Evolutionary conservation across 2,329 filamentous ascomycete genomes (phyloP).

Genomic region (Microthyrium microscopicum): DNA sequence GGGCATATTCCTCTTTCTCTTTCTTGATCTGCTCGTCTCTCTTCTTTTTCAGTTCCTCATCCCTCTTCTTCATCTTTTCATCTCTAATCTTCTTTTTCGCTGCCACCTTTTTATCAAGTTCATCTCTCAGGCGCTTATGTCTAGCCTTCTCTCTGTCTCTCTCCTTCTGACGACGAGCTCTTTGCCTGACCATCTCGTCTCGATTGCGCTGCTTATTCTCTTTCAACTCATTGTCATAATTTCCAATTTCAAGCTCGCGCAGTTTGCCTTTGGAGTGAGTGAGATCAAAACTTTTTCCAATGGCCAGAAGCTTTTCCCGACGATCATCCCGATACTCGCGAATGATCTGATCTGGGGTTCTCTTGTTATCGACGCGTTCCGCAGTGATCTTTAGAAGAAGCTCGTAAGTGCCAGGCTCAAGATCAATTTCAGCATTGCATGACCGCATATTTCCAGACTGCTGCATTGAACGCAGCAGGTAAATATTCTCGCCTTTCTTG

Average conservation of each 20-base stretch:
- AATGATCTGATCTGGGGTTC: conserved; percentile 7
- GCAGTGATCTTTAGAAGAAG: conserved; percentile 8
- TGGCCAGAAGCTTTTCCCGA: conserved; percentile 7
- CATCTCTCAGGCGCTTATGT: conserved; percentile 1
- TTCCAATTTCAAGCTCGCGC: conserved; percentile 6
- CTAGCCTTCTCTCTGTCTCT: conserved; percentile 4
- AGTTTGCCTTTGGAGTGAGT: conserved; percentile 8
- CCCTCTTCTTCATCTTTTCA: conserved; percentile 9
- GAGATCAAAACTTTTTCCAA: conserved; percentile 8
- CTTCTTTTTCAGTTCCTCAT: conserved; percentile 4
- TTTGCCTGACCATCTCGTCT: neutral
- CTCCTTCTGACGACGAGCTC: conserved; percentile 2
- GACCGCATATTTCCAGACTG: conserved; percentile 4
- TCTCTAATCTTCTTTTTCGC: conserved; percentile 1
- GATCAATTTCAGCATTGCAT: conserved; percentile 7
- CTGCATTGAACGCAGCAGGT: conserved; percentile 6
- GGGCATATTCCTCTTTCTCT: neutral
- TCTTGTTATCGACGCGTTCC: conserved; percentile 1
- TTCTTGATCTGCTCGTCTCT: neutral
- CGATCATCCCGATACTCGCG: conserved; percentile 4
- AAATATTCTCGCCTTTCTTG: conserved; percentile 3
- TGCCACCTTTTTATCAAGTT: conserved; percentile 3
- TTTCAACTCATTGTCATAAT: conserved; percentile 4
- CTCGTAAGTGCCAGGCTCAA: conserved; percentile 7
- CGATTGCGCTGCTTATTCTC: conserved; percentile 1